Conservation (phyloP, 768 basidiomycete species). For the Russula olivacea region DNA sequence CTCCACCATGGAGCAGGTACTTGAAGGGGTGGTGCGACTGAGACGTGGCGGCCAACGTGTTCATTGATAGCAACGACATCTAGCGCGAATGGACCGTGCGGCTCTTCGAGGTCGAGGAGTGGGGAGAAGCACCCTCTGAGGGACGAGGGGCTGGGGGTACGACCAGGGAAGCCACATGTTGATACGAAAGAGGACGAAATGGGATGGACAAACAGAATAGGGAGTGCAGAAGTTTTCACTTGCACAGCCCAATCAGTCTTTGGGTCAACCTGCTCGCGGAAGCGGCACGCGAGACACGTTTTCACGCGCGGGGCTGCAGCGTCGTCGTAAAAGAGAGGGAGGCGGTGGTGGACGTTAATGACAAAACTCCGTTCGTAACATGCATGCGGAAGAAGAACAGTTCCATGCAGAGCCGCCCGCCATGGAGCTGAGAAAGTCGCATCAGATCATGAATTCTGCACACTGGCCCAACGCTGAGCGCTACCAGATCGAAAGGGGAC, state of each 20-base stretch:
- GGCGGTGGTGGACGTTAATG: constrained; percentile 8
- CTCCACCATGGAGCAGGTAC: constrained; percentile 31
- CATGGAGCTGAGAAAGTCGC: not conserved
- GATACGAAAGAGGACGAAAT: not conserved
- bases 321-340: not conserved
- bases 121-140: not conserved
- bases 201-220: not conserved
- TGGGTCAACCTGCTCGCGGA: not conserved
- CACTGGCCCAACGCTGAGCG: too few species aligned
- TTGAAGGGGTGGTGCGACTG: constrained; percentile 31
- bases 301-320: not conserved
- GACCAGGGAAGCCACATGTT: constrained; percentile 13
- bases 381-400: not conserved
- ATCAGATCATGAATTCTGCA: constrained; percentile 17
- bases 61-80: constrained; percentile 31
- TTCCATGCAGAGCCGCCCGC: not conserved
- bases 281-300: not conserved
- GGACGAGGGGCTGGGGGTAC: constrained; percentile 2
- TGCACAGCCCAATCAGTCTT: not conserved
- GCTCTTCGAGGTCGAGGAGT: not conserved
- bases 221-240: not conserved
- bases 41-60: constrained; percentile 30
- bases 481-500: too few species aligned
- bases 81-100: constrained; percentile 26
- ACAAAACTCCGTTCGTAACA: not conserved